Percentiles rank a stretch among this genome's conserved stretches.
Conservation (phyloP, 2,329 filamentous ascomycete genomes). For the Paracorniculantispora psalliotae region DNA sequence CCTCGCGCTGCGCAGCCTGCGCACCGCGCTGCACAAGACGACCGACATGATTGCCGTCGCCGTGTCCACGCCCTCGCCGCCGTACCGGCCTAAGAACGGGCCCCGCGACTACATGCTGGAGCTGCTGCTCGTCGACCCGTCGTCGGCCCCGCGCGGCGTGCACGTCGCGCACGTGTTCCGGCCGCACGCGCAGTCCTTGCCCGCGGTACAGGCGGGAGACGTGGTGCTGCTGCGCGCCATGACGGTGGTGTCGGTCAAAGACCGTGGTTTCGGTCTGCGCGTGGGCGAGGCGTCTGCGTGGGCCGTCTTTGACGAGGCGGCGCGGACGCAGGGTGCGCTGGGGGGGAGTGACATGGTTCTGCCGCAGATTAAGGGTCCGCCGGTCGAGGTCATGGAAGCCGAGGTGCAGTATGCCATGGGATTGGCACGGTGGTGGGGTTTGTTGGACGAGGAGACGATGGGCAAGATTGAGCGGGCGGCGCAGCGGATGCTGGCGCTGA, state of each 20-base stretch:
- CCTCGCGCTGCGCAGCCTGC: slow-evolving; percentile 46
- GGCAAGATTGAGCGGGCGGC: slow-evolving; percentile 44
- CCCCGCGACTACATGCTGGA: slow-evolving; percentile 56
- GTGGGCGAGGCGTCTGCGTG: slow-evolving; percentile 54
- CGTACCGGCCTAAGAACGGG: slow-evolving; percentile 51
- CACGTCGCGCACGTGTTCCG: slow-evolving; percentile 54
- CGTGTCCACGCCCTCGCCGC: slow-evolving; percentile 44
- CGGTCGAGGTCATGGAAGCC: slow-evolving; percentile 48
- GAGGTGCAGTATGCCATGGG: slow-evolving; percentile 46
- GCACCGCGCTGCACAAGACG: slow-evolving; percentile 43
- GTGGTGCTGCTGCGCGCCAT: slow-evolving; percentile 55
- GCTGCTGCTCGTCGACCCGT: slow-evolving; percentile 54
- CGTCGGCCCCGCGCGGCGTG: slow-evolving; percentile 44
- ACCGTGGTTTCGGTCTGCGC: slow-evolving; percentile 51
- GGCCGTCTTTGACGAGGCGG: slow-evolving; percentile 51
- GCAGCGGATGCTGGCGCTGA: neutral
- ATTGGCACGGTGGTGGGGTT: slow-evolving; percentile 45
- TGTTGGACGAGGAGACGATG: slow-evolving; percentile 42
- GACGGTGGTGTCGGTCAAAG: slow-evolving; percentile 47
- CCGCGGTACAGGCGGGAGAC: slow-evolving; percentile 51
- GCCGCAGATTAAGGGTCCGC: slow-evolving; percentile 54
- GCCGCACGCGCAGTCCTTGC: slow-evolving; percentile 52
- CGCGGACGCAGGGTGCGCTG: slow-evolving; percentile 22
- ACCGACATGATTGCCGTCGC: slow-evolving; percentile 53
- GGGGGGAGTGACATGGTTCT: slow-evolving; percentile 26